phyloP scores from a whole-genome alignment of 345 rosid species.

The Citrus hindsii region DNA sequence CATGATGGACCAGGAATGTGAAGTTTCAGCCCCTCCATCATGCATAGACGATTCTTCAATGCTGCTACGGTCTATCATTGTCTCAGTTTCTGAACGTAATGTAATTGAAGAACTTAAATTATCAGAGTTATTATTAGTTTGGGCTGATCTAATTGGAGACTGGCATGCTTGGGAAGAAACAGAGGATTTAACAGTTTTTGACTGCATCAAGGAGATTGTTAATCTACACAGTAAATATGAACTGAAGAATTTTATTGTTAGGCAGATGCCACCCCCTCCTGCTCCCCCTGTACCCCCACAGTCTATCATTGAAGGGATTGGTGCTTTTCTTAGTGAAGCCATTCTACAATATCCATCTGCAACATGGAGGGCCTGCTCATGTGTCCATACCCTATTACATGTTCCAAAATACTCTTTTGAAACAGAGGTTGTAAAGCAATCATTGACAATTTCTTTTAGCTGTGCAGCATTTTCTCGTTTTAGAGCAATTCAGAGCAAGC shows the following conservation, averaged over 20 bases:
- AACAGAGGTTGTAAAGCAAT: constrained; percentile 48
- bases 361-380: constrained; percentile 72
- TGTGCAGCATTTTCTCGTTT: constrained; percentile 70
- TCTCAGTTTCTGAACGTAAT: constrained; percentile 48
- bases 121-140: constrained; percentile 53
- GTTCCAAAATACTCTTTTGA: constrained; percentile 57
- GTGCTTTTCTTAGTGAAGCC: constrained; percentile 67
- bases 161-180: constrained; percentile 95
- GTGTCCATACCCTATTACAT: constrained; percentile 67
- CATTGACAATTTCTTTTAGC: constrained; percentile 49
- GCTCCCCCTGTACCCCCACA: constrained; percentile 63
- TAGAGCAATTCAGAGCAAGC: constrained; percentile 47
- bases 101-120: constrained; percentile 49
- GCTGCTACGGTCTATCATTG: constrained; percentile 52
- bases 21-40: constrained; percentile 41
- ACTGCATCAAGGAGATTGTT: constrained; percentile 77
- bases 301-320: constrained; percentile 68
- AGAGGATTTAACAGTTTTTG: constrained; percentile 71
- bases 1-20: constrained; percentile 36
- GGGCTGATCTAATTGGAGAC: constrained; percentile 76
- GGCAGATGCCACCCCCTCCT: constrained; percentile 60
- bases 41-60: constrained; percentile 65
- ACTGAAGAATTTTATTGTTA: constrained; percentile 43
- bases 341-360: constrained; percentile 76
- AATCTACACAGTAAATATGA: constrained; percentile 49